These are phyloP conservation scores for Candida maris DNA, from an alignment of 805 yeast genomes.

Conservation along the genomic window DNA sequence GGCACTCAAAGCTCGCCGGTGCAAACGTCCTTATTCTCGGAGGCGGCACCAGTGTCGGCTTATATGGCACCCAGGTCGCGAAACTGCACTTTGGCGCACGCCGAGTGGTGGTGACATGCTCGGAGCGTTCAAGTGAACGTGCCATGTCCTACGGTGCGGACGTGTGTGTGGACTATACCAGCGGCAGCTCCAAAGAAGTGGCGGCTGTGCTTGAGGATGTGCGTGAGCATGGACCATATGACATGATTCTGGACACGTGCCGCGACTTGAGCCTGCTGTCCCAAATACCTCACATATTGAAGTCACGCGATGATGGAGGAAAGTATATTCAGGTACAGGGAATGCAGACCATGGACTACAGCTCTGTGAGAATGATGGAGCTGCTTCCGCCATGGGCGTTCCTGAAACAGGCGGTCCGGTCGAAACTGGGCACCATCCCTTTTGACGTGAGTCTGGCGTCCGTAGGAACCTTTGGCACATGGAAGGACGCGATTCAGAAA, in stretches of 20 bases:
- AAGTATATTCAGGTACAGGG: conserved; percentile 57
- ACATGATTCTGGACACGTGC: conserved; percentile 60
- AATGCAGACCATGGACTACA: conserved; percentile 41
- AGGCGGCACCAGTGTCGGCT: conserved; percentile 70
- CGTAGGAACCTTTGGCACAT: conserved; percentile 10
- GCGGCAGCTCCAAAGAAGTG: conserved; percentile 34
- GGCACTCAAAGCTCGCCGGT: conserved; percentile 33
- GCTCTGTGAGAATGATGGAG: conserved; percentile 21
- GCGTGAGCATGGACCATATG: conserved; percentile 45
- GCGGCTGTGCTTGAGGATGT: conserved; percentile 32
- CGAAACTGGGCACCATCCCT: conserved; percentile 15
- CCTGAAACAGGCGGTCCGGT: conserved; percentile 9
- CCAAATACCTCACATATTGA: conserved; percentile 40
- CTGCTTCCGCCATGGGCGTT: conserved; percentile 21
- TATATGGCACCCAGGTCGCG: conserved; percentile 52
- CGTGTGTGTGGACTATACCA: conserved; percentile 52
- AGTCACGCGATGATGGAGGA: conserved; percentile 44
- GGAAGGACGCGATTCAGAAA: conserved; percentile 34
- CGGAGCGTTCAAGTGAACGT: conserved; percentile 33
- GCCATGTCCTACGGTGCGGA: conserved; percentile 48
- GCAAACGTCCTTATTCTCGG: conserved; percentile 62
- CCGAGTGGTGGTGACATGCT: conserved; percentile 50
- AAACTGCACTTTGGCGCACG: conserved; percentile 44
- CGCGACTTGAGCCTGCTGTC: conserved; percentile 53
- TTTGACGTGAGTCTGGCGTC: conserved; percentile 6